Conservation (phyloP, 306 rosid genomes). For the Corylus heterophylla region DNA sequence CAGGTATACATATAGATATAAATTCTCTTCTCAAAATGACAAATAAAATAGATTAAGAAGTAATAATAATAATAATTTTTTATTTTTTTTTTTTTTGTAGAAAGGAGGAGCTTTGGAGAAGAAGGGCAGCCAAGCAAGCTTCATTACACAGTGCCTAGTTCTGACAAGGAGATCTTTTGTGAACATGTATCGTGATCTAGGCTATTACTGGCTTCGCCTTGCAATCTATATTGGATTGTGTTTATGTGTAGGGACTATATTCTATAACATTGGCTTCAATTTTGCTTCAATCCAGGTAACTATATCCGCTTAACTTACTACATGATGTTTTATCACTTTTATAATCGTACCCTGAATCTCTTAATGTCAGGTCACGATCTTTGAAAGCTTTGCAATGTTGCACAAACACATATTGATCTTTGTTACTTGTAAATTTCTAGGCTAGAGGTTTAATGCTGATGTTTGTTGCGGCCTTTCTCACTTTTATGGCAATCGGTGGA, state of each 20-base stretch:
- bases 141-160: slow-evolving; percentile 37
- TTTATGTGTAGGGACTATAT: slow-evolving; percentile 38
- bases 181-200: slow-evolving; percentile 48
- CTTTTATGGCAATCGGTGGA: slow-evolving; percentile 68
- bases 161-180: slow-evolving; percentile 47
- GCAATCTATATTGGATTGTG: slow-evolving; percentile 42
- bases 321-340: too few species aligned
- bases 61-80: too few species aligned
- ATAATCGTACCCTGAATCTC: too few species aligned
- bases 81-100: not conserved
- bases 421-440: slow-evolving; percentile 33
- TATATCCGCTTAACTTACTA: not conserved
- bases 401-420: not conserved
- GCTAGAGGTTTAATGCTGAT: slow-evolving; percentile 60
- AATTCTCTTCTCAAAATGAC: too few species aligned
- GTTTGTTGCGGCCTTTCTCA: slow-evolving; percentile 58
- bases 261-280: slow-evolving; percentile 33
- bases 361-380: not conserved
- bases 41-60: too few species aligned
- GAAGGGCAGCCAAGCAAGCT: slow-evolving; percentile 36
- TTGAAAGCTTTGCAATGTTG: not conserved
- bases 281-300: slow-evolving; percentile 44
- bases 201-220: slow-evolving; percentile 56
- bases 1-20: slow-evolving; percentile 11
- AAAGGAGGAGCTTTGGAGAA: slow-evolving; percentile 17